Base-by-base conservation (phyloP, 2,329 filamentous ascomycete species). In the Colletotrichum eremochloae region DNA sequence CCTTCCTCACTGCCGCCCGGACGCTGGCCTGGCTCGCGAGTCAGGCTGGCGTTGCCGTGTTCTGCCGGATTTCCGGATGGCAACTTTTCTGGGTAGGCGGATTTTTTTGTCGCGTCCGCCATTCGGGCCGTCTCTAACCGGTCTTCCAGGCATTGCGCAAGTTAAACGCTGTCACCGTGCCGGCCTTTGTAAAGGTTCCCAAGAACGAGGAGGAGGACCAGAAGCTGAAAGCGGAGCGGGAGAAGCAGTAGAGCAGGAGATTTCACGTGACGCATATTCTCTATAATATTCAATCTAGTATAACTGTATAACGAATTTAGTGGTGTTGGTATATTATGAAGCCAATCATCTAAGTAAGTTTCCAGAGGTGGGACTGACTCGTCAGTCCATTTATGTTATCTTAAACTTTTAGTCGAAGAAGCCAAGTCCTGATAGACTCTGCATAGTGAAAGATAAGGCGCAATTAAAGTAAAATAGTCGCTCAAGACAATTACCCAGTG, bases 111-210 rank as follows among this genome's bases (percentile, higher is more conserved):
- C 71, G 61, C 72, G 29, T 2, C 15, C 3, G 1, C 6, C 0
- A 9, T 40, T 40, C 20, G 48, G 7, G 42, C 42, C 33, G 31
- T 42, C 66, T 66, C 76, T 74, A 31, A 58, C 38, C 2, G n/a
- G 0, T 46, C 9, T 0, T 29, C 2, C 29, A 82, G 80, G 78
- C 79, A 1, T 76, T 82, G 62, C 78, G 81, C 1, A 82, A 81
- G 75, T 64, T 81, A 20, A 82, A 82, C n/a, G 80, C 80, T 0
- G 76, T 79, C 5, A 81, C 78, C 1, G 80, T 81, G 18, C 80
- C 80, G 2, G 62, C 76, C 8, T 68, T 81, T 44, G 79, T 82
- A 2, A 80, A 78, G 71, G 80, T 82, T 1, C 81, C 80, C 5
- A 79, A 80, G 75, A 78, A 68, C 0, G 79, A 82, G 63, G 80